A percentile compares a stretch with the other conserved stretches of the same genome.
phyloP scores from a whole-genome alignment of 2,329 filamentous ascomycete species.

The Fusarium sp. region DNA sequence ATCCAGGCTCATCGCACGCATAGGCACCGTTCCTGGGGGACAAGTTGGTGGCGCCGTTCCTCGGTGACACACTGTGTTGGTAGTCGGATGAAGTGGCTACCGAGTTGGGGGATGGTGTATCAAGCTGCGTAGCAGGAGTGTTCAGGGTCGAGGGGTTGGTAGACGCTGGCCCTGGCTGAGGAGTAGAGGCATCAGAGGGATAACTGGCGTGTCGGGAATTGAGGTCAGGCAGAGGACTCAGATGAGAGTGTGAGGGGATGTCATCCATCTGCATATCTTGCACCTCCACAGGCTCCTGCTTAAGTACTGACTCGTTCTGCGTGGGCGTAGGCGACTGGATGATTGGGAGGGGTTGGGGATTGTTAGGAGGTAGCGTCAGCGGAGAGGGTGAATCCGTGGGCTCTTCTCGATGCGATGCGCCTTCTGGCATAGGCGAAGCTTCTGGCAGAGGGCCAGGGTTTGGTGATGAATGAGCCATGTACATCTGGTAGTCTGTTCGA shows the following conservation, averaged over 20 bases:
- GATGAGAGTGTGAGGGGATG: slow-evolving; percentile 38
- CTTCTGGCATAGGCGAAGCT: not conserved
- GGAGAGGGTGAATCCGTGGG: slow-evolving; percentile 42
- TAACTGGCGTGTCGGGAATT: slow-evolving; percentile 46
- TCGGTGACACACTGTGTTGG: slow-evolving; percentile 50
- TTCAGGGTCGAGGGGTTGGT: slow-evolving; percentile 54
- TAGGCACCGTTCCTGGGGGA: slow-evolving; percentile 46
- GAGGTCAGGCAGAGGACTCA: slow-evolving; percentile 40
- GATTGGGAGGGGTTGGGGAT: slow-evolving; percentile 37
- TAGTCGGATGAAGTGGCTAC: slow-evolving; percentile 46
- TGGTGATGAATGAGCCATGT: slow-evolving; percentile 42
- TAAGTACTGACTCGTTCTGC: slow-evolving; percentile 30
- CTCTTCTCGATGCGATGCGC: slow-evolving; percentile 18
- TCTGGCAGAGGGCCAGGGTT: slow-evolving; percentile 26
- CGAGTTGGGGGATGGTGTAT: slow-evolving; percentile 53
- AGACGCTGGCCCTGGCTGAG: slow-evolving; percentile 50
- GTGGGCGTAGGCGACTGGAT: slow-evolving; percentile 44
- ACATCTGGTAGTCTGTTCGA: slow-evolving; percentile 50
- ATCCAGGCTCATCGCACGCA: slow-evolving; percentile 50
- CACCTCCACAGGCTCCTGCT: slow-evolving; percentile 32
- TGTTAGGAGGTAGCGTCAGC: slow-evolving; percentile 37
- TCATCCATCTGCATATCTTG: slow-evolving; percentile 40
- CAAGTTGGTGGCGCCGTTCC: slow-evolving; percentile 35
- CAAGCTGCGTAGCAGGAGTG: slow-evolving; percentile 58
- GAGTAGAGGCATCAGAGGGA: slow-evolving; percentile 54